Conservation (phyloP, 495 filamentous ascomycete genomes). For the Podospora sp. region DNA sequence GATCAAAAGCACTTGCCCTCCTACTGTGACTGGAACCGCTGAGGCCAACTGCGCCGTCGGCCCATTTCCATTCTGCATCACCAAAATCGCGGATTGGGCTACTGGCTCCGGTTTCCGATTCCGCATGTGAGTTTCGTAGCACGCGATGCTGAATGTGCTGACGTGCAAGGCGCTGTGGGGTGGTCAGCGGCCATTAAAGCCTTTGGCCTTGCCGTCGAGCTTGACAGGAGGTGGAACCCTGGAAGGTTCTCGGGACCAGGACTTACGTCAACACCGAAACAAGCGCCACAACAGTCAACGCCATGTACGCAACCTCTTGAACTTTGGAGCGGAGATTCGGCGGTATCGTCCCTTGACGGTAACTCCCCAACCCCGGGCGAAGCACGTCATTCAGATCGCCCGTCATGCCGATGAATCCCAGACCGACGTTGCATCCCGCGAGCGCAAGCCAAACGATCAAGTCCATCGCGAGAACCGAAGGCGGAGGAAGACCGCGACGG, state of each 20-base stretch:
- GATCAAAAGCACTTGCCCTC: too few species aligned
- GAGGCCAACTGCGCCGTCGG: too few species aligned
- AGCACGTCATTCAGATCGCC: neutral
- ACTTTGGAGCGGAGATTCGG: neutral
- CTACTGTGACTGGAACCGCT: too few species aligned
- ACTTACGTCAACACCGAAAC: neutral
- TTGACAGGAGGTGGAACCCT: too few species aligned
- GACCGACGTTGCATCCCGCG: constrained; percentile 2
- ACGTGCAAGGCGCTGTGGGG: neutral
- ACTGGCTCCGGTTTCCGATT: neutral
- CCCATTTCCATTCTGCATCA: neutral
- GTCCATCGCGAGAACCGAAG: neutral
- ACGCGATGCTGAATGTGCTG: constrained; percentile 6
- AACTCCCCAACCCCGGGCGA: neutral
- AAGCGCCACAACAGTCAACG: neutral
- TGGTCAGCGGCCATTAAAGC: neutral
- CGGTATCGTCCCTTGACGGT: too few species aligned
- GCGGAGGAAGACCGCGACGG: neutral
- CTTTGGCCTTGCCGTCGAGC: neutral
- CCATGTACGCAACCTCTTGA: neutral
- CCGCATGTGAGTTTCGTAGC: constrained; percentile 4
- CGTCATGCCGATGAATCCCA: neutral
- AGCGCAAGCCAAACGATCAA: neutral
- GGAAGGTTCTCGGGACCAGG: too few species aligned
- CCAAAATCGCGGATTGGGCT: neutral